phyloP scores from a whole-genome alignment of 2,329 filamentous ascomycete genomes.

The Epicoccum nigrum region DNA sequence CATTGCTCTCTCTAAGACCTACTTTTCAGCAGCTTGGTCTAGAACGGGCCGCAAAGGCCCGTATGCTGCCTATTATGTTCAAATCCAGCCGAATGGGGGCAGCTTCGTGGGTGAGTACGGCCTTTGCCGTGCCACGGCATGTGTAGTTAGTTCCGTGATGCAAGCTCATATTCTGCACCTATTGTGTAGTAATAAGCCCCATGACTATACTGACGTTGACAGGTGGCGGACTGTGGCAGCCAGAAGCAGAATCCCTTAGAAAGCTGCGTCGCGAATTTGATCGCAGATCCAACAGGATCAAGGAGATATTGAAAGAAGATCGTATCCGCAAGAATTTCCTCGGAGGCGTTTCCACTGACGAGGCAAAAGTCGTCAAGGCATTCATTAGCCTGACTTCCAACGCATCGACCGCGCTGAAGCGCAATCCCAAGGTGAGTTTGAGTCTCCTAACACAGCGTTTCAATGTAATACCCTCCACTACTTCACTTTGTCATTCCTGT shows the following conservation, averaged over 20 bases:
- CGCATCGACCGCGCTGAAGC: slow-evolving; percentile 78
- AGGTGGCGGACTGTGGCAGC: slow-evolving; percentile 83
- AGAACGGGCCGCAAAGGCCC: slow-evolving; percentile 76
- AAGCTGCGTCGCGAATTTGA: slow-evolving; percentile 77
- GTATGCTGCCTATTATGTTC: slow-evolving; percentile 81
- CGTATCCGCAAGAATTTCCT: slow-evolving; percentile 70
- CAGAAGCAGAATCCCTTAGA: slow-evolving; percentile 69
- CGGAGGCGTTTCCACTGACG: slow-evolving; percentile 59
- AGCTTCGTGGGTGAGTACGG: slow-evolving; percentile 71
- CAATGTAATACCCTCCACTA: too few relatives aligned
- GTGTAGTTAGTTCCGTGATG: not conserved
- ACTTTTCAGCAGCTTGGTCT: slow-evolving; percentile 87
- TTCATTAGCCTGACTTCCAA: slow-evolving; percentile 67
- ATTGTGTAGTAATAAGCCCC: too few relatives aligned
- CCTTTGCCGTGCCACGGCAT: not conserved
- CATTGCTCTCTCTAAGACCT: slow-evolving; percentile 60
- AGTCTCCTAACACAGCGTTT: slow-evolving; percentile 13
- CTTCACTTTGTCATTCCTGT: too few relatives aligned
- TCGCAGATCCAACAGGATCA: slow-evolving; percentile 71
- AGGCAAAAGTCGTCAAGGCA: slow-evolving; percentile 68
- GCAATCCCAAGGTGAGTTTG: slow-evolving; percentile 75
- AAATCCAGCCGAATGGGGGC: slow-evolving; percentile 70
- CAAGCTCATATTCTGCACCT: too few relatives aligned
- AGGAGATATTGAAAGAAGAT: slow-evolving; percentile 67
- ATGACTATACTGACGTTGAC: slow-evolving; percentile 23